A percentile compares a stretch with the other conserved stretches of the same genome.
Conservation (phyloP, 257 asterid species). For the Solanum virginianum region DNA sequence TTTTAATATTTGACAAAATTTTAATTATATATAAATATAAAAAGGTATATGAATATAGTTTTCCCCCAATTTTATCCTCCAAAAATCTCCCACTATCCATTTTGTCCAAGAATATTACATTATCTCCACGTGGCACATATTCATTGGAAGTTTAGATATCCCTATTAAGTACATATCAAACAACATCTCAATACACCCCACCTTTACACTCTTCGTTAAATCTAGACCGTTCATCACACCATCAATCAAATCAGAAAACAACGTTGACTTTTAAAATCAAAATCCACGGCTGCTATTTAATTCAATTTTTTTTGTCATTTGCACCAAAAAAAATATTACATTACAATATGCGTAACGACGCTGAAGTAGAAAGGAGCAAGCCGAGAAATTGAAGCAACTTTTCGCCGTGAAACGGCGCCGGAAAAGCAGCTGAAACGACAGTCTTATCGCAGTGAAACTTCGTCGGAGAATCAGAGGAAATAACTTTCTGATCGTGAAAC, state of each 20-base stretch:
- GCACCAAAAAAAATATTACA: background rate
- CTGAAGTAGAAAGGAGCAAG: background rate
- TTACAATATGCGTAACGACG: background rate
- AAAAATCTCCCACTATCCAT: background rate
- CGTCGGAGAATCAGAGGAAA: background rate
- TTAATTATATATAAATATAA: too few species aligned
- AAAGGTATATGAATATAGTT: too few species aligned
- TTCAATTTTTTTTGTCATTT: background rate
- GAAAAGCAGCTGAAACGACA: background rate
- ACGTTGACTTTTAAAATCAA: background rate
- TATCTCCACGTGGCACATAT: constrained; percentile 11
- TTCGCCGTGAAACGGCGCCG: background rate
- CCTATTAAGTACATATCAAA: background rate
- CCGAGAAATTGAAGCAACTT: background rate
- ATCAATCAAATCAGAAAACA: background rate
- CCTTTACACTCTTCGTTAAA: background rate
- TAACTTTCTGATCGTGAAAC: background rate
- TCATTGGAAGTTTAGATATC: constrained; percentile 2
- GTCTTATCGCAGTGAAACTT: background rate
- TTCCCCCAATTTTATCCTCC: background rate
- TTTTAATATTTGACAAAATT: too few species aligned
- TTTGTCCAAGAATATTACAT: background rate
- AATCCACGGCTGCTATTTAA: background rate
- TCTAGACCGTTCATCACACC: background rate
- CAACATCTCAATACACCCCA: background rate